Evolutionary conservation across 1,284 basidiomycete species (phyloP), one percentile per base, ranked within the genome.

Genomic region (Ceratobasidium sp.): DNA sequence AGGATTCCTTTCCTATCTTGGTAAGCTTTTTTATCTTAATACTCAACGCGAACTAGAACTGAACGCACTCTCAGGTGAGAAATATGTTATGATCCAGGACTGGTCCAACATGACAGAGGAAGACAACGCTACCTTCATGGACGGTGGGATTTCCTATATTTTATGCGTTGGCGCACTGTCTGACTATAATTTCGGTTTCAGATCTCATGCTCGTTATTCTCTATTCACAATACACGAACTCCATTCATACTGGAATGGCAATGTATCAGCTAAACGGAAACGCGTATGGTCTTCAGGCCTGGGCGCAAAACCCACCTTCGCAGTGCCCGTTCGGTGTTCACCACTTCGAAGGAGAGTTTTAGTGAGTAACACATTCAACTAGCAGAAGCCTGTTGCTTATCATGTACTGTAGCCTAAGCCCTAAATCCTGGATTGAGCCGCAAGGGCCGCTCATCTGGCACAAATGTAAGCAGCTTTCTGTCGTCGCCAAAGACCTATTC

Each of bases 31-130:
- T 32, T 16, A 18, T 7, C 23, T 18, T 28, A 14, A 3, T 7
- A 35, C 8, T 58, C 35, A 3, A 11, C 43, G 54, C n/a, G 21
- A 41, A 5, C 16, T 8, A 4, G 28, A 21, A 26, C 30, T 38
- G 47, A 44, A 70, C 23, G 23, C 4, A 11, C 1, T n/a, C n/a
- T n/a, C 28, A 70, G 67, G 67, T 28, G 67, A 70, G 23, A 70
- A 67, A 16, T 70, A 70, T 58, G 67, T 70, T n/a, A 70, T 70
- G 67, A 70, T 70, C 28, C 67, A 70, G 30, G 58, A 70, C 55
- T 70, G 67, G 67, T 23, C 67, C 21, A 70, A 70, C 16, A n/a
- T 70, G 43, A 70, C 67, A 13, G 21, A 28, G 7, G 54, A 58
- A 18, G 67, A 49, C 26, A 30, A 70, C 18, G 67, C 43, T 18